These are phyloP conservation scores for Camellia japonica DNA, from an alignment of 148 eudicot genomes.

Conservation along the genomic window DNA sequence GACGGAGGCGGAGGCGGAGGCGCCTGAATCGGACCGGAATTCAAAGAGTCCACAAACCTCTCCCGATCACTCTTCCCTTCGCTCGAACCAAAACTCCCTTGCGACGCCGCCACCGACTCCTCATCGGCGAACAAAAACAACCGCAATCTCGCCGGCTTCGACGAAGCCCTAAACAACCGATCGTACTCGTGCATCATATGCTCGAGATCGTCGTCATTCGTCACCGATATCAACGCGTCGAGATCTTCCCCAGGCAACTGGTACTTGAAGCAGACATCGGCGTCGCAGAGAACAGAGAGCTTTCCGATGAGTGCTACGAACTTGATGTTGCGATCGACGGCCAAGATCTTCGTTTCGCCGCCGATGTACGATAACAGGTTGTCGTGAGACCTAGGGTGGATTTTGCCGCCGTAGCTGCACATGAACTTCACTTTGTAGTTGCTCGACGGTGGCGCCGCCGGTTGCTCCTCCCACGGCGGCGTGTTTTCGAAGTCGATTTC, in stretches of 20 bases:
- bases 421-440: constrained; percentile 66
- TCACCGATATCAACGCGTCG: constrained; percentile 81
- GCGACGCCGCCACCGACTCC: constrained; percentile 10
- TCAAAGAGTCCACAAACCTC: constrained; percentile 60
- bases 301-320: constrained; percentile 38
- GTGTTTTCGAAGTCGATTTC: constrained; percentile 74
- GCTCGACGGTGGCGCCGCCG: constrained; percentile 4
- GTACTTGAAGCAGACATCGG: constrained; percentile 54
- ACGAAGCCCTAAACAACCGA: constrained; percentile 47
- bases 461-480: constrained; percentile 48
- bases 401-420: constrained; percentile 82
- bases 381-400: constrained; percentile 74
- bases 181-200: constrained; percentile 94
- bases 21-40: constrained; percentile 36
- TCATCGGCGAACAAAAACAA: constrained; percentile 48
- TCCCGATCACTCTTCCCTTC: constrained; percentile 44
- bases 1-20: constrained; percentile 9
- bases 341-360: constrained; percentile 79
- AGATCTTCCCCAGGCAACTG: constrained; percentile 89
- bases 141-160: constrained; percentile 68
- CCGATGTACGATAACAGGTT: constrained; percentile 70
- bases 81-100: constrained; percentile 35
- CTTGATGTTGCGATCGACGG: constrained; percentile 56
- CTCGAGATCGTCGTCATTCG: constrained; percentile 85
- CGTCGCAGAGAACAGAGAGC: constrained; percentile 35